Evolutionary conservation across 2,329 filamentous ascomycete species (phyloP), one percentile per base, ranked within the genome.

Genomic region (Diaporthe capsici): DNA sequence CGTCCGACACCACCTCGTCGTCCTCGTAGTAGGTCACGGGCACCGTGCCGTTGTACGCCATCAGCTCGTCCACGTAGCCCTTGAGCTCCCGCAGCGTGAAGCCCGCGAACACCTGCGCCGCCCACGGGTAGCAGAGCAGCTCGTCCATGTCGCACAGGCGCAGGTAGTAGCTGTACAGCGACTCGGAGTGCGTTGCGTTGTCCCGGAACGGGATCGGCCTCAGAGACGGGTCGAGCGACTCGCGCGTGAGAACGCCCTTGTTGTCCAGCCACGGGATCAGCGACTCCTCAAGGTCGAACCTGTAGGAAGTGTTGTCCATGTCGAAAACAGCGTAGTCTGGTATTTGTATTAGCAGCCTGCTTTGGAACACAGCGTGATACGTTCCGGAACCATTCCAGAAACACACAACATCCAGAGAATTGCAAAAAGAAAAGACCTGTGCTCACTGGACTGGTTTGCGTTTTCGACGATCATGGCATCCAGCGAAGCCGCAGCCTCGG

Each of bases 301-400:
- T 82, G 51, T 84, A 87, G 77, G 82, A 84, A 3, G 86, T 87
- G 79, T 87, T 87, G 81, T 87, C 86, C 85, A 87, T 86, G 80
- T 87, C 84, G 61, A 86, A 86, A 34, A 84, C 81, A 17, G 85
- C 84, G 60, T 84, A 86, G 71, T 81, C 61, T 65, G 17, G 17
- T 17, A 9, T 13, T 13, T 31, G 25, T n/a, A 42, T 65, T 17
- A n/a, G n/a, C n/a, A n/a, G n/a, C n/a, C n/a, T n/a, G n/a, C n/a
- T n/a, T n/a, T n/a, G n/a, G n/a, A n/a, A n/a, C n/a, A n/a, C n/a
- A n/a, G n/a, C n/a, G n/a, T n/a, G n/a, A n/a, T n/a, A n/a, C n/a
- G n/a, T n/a, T n/a, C n/a, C n/a, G n/a, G n/a, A n/a, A n/a, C n/a
- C n/a, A n/a, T n/a, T n/a, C n/a, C n/a, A n/a, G n/a, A n/a, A n/a